phyloP scores from a whole-genome alignment of 2,329 filamentous ascomycete genomes.

The Colletotrichum paranaense region DNA sequence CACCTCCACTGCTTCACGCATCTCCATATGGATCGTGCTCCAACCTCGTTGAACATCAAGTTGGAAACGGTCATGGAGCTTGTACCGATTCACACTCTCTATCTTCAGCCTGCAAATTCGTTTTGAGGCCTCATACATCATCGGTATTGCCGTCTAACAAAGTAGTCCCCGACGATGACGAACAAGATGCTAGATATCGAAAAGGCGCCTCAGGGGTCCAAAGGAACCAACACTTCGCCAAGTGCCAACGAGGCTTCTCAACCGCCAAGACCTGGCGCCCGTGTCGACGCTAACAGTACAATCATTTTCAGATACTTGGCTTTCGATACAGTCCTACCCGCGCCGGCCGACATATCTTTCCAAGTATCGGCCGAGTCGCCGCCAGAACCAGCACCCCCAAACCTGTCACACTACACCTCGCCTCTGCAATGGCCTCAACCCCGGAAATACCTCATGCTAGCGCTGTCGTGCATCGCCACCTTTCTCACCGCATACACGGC shows the following conservation, averaged over 20 bases:
- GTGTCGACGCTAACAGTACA: slow-evolving; percentile 34
- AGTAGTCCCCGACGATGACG: slow-evolving; percentile 14
- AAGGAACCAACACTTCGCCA: background rate
- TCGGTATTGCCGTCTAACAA: background rate
- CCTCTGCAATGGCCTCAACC: slow-evolving; percentile 79
- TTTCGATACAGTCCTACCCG: slow-evolving; percentile 52
- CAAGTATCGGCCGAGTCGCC: slow-evolving; percentile 35
- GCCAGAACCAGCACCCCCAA: slow-evolving; percentile 67
- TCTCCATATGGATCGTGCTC: background rate
- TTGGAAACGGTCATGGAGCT: slow-evolving; percentile 12
- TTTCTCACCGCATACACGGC: slow-evolving; percentile 83
- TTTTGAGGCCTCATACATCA: background rate
- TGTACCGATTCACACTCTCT: background rate
- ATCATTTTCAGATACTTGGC: slow-evolving; percentile 55
- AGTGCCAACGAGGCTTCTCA: background rate
- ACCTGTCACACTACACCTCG: slow-evolving; percentile 74
- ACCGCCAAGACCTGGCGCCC: background rate
- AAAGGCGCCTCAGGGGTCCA: slow-evolving; percentile 4
- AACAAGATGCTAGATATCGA: slow-evolving; percentile 9
- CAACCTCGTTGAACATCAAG: background rate
- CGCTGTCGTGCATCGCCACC: slow-evolving; percentile 81
- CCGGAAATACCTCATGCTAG: slow-evolving; percentile 78
- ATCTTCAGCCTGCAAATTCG: background rate
- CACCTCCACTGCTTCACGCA: background rate
- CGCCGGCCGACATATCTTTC: slow-evolving; percentile 36